Evolutionary conservation across 768 basidiomycete species (phyloP).

Genomic region (Cantharellus cinnabarinus): DNA sequence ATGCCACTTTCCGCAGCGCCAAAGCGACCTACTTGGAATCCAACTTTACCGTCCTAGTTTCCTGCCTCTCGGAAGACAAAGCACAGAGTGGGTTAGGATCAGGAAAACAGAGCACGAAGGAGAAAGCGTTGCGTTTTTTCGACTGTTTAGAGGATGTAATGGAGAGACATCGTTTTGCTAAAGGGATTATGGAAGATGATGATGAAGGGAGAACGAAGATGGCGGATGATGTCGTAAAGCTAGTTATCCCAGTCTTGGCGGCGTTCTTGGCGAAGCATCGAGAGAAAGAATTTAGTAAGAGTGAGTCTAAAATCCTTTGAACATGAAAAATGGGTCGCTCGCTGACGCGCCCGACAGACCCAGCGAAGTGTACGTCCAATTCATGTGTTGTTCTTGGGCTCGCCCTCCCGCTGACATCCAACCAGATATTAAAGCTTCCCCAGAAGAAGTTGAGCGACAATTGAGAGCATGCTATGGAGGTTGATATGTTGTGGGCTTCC

Average conservation of each 20-base stretch:
- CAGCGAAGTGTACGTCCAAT: constrained; percentile 40
- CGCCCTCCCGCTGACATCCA: constrained; percentile 8
- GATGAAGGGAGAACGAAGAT: constrained; percentile 33
- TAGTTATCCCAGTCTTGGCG: constrained; percentile 56
- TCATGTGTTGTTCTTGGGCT: background rate
- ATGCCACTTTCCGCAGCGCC: constrained; percentile 54
- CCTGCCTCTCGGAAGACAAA: constrained; percentile 31
- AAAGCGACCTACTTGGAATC: constrained; percentile 72
- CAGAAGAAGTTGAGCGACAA: constrained; percentile 53
- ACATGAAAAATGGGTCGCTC: background rate
- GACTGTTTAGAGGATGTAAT: constrained; percentile 60
- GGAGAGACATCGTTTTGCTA: constrained; percentile 50
- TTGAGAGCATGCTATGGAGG: constrained; percentile 34
- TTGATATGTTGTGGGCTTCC: background rate
- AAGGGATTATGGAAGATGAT: constrained; percentile 48
- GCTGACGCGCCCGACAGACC: constrained; percentile 23
- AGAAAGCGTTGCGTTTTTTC: constrained; percentile 67
- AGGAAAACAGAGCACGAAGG: constrained; percentile 46
- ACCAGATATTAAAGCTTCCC: constrained; percentile 57
- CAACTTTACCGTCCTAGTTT: constrained; percentile 62
- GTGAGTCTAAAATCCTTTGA: constrained; percentile 22
- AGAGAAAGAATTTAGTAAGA: constrained; percentile 73
- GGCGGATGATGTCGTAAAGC: constrained; percentile 52
- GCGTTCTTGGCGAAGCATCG: constrained; percentile 53
- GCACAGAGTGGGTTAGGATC: constrained; percentile 27